Conservation (phyloP, 225 moss, liverwort and hornwort genomes). For the Physcomitrium patens region DNA sequence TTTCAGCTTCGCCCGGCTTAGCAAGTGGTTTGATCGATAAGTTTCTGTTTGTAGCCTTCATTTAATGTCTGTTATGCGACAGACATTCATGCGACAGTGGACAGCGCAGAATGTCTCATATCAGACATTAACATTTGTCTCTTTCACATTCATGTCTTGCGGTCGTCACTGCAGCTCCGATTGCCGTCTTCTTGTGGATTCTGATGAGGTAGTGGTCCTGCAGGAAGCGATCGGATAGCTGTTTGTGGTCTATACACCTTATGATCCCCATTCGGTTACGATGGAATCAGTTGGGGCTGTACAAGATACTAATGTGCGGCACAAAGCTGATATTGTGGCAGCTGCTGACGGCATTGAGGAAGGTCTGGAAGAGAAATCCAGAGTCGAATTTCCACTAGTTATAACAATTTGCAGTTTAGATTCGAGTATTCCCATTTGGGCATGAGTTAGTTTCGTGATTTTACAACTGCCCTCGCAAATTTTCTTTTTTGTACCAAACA, state of each 20-base stretch:
- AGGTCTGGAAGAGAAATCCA: conserved; percentile 18
- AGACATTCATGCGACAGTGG: too few species aligned
- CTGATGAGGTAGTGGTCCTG: background rate
- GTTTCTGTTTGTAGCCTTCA: too few species aligned
- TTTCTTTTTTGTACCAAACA: background rate
- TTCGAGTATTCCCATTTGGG: background rate
- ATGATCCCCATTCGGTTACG: conserved; percentile 29
- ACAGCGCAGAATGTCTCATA: too few species aligned
- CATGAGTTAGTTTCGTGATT: conserved; percentile 6
- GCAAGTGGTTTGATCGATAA: too few species aligned
- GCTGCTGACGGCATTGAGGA: conserved; percentile 32
- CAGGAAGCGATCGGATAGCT: conserved; percentile 25
- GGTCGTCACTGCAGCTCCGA: background rate
- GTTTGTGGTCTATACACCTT: conserved; percentile 1
- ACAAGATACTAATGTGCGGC: conserved; percentile 26
- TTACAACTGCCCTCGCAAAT: background rate
- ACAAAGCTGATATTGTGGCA: conserved; percentile 23
- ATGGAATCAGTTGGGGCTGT: conserved; percentile 34
- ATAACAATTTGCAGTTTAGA: background rate
- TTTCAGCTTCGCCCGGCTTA: too few species aligned
- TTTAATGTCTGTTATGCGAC: too few species aligned
- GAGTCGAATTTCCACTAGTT: conserved; percentile 9
- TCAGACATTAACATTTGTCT: too few species aligned
- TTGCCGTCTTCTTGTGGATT: background rate
- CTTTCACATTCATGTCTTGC: too few species aligned